Evolutionary conservation across 2,329 filamentous ascomycete species (phyloP), one percentile per base, ranked within the genome.

Genomic region (Pseudogymnoascus sp.): DNA sequence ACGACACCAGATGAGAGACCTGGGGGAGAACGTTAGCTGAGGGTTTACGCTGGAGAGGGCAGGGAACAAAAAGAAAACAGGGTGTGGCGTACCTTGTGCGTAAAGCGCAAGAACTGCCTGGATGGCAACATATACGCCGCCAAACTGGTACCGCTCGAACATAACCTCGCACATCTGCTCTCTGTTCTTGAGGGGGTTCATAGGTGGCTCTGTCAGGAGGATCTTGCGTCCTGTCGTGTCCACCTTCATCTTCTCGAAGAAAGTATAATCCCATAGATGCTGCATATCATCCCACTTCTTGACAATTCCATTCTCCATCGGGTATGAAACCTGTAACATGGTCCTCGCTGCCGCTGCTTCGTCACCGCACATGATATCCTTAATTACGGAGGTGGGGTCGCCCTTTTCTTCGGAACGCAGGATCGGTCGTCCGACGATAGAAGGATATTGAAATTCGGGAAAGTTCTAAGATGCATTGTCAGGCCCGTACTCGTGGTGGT

Each of bases 251-350:
- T 97, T 97, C 75, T 99, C 93, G 76, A 84, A 88, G 76, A 99
- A 99, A 22, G 94, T 99, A 75, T 95, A 97, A 78, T 99, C 93
- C 94, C 94, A 99, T 61, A 99, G 86, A 73, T 97, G 93, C 79
- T 96, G 90, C 94, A 99, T 99, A 76, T 99, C 94, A 69, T 99
- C 94, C 94, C 94, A 99, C 73, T 91, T 92, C 84, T 97, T 97
- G 68, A 99, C 91, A 71, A 99, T 97, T 70, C 94, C 94, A 75
- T 99, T 99, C 77, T 99, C 94, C 94, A 99, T 99, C 69, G 94
- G 94, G 75, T 99, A 99, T 76, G 89, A 96, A 73, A 99, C 95
- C 76, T 99, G 94, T 64, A 99, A 86, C 91, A 97, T 96, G 65
- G 90, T 96, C 71, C 94, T 87, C 67, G 94, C 93, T 60, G 91